phyloP scores from a whole-genome alignment of 352 stramenopile species.

The Nothophytophthora sp. region DNA sequence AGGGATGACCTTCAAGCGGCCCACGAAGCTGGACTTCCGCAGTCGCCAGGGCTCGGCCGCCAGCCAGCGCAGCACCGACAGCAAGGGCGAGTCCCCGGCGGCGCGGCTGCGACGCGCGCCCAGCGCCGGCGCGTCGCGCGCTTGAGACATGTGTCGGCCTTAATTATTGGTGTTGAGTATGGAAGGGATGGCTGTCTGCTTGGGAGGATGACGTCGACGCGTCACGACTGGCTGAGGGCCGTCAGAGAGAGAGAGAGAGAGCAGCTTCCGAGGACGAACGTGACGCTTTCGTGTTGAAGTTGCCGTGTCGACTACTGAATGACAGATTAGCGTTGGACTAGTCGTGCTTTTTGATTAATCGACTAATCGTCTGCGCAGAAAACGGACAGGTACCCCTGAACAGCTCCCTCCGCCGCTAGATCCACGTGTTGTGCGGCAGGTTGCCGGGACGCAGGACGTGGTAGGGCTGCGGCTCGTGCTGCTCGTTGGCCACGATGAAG shows the following conservation, averaged over 20 bases:
- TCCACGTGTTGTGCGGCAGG: constrained; percentile 36
- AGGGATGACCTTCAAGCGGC: constrained; percentile 23
- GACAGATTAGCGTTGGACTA: too few species aligned
- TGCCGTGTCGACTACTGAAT: constrained; percentile 6
- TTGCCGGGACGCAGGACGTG: constrained; percentile 30
- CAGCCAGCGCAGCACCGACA: constrained; percentile 23
- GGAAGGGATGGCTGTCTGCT: too few species aligned
- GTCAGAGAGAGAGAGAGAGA: too few species aligned
- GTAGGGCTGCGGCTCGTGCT: constrained; percentile 27
- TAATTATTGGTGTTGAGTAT: constrained; percentile 43
- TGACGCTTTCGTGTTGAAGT: constrained; percentile 15
- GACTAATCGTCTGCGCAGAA: too few species aligned
- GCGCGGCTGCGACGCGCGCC: constrained; percentile 3
- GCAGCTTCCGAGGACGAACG: too few species aligned
- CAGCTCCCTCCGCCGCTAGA: too few species aligned
- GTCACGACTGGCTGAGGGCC: too few species aligned
- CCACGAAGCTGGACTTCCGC: constrained; percentile 44
- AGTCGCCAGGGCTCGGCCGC: constrained; percentile 33
- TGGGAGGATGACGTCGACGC: too few species aligned
- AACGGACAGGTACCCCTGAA: too few species aligned
- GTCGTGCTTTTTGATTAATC: too few species aligned
- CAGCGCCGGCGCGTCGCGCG: constrained; percentile 8
- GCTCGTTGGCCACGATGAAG: constrained; percentile 25
- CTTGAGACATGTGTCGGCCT: not conserved
- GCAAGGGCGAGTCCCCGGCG: not conserved